Percentiles rank a stretch among this genome's conserved stretches.
phyloP scores from a whole-genome alignment of 2,329 filamentous ascomycete species.

The Talaromyces verruculosus region DNA sequence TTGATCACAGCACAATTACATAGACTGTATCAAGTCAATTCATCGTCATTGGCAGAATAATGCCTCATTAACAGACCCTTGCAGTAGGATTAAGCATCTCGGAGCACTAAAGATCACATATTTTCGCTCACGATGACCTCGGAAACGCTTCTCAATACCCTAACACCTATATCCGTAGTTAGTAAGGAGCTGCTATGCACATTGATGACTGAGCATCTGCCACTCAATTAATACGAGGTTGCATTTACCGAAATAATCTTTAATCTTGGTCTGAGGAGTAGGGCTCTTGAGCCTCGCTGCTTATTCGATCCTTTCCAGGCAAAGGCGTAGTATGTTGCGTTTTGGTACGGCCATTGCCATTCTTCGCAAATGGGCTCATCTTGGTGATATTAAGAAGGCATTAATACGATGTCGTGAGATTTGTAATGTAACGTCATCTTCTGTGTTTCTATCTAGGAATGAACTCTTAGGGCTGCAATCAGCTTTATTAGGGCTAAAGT shows the following conservation, averaged over 20 bases:
- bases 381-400: neutral
- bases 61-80: no score
- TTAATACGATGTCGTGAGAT: neutral
- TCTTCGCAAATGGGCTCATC: neutral
- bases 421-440: neutral
- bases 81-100: no score
- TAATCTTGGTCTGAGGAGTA: neutral
- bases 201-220: neutral
- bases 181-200: neutral
- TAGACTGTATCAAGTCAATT: neutral
- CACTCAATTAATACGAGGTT: neutral
- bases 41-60: no score
- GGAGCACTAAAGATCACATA: neutral
- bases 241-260: neutral
- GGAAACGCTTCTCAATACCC: neutral
- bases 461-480: neutral
- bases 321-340: no score
- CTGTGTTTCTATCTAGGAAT: neutral
- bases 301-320: no score
- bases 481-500: neutral
- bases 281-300: neutral
- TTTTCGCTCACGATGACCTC: neutral
- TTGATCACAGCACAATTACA: neutral
- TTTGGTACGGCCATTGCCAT: no score
- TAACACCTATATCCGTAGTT: neutral